Conservation (phyloP, 495 filamentous ascomycete species). For the Lepraria neglecta region DNA sequence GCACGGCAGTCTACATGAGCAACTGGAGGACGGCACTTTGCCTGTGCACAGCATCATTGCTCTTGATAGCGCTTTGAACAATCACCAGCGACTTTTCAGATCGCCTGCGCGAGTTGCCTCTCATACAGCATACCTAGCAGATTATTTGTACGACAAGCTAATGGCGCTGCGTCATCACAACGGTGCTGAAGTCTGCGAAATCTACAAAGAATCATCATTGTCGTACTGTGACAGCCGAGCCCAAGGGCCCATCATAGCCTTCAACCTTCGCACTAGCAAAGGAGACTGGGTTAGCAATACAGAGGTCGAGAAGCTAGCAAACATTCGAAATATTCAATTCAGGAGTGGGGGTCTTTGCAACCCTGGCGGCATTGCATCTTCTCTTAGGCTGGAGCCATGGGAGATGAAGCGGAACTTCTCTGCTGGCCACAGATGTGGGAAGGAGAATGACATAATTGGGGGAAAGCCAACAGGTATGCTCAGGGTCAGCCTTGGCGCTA, state of each 20-base stretch:
- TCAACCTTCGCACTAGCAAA: conserved; percentile 53
- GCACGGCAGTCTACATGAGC: conserved; percentile 52
- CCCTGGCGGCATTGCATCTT: conserved; percentile 47
- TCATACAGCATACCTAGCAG: conserved; percentile 54
- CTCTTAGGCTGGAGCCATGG: conserved; percentile 43
- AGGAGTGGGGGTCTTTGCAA: conserved; percentile 65
- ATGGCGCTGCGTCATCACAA: conserved; percentile 52
- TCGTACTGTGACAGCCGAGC: conserved; percentile 49
- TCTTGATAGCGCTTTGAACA: conserved; percentile 60
- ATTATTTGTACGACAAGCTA: conserved; percentile 47
- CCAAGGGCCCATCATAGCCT: conserved; percentile 67
- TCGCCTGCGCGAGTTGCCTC: conserved; percentile 55
- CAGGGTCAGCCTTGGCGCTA: conserved; percentile 62
- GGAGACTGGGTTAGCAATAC: conserved; percentile 53
- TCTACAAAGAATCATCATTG: conserved; percentile 52
- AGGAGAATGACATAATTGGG: conserved; percentile 45
- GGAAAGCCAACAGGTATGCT: conserved; percentile 59
- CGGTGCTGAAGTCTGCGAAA: conserved; percentile 47
- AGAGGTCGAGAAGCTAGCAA: conserved; percentile 57
- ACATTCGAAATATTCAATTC: conserved; percentile 56
- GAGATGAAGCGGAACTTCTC: conserved; percentile 57
- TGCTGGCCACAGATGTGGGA: conserved; percentile 58
- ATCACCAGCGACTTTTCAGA: conserved; percentile 55
- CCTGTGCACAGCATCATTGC: conserved; percentile 75
- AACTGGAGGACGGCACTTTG: conserved; percentile 70